Base-by-base conservation (phyloP, 306 rosid species). In the Hippophae tibetana region DNA sequence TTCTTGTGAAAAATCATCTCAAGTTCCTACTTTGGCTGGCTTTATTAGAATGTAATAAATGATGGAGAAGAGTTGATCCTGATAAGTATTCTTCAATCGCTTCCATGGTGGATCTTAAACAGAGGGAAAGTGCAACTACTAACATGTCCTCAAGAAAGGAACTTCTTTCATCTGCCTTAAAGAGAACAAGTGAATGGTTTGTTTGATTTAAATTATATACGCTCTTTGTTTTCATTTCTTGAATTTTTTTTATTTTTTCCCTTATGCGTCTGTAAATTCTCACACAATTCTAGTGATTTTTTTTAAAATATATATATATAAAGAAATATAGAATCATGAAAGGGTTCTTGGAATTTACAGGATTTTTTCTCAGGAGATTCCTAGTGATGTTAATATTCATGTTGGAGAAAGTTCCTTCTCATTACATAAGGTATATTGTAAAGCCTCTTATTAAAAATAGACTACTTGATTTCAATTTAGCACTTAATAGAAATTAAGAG, bases 301-400 rank as follows among this genome's bases (percentile, higher is more conserved):
- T 52, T 68, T 53, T 71, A 49, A 43, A 18, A 18, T 18, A 18
- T 18, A 18, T 18, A 44, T 54, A 65, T 45, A 46, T 9, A 13
- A 49, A 12, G 7, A 54, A 13, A 31, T 1, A 9, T 14, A 27
- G 64, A 73, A 54, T 42, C 50, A 52, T 14, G 38, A 47, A 60
- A 53, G 18, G 44, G 52, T 13, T 64, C 23, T 68, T 72, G 46
- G 65, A 76, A 67, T 55, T 72, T 72, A 43, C 81, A 93, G 99
- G 99, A 86, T 93, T 80, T 86, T 84, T 67, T 93, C 97, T 56
- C 94, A 86, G 69, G 99, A 88, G 79, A 86, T 93, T 79, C 97
- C 95, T n/a, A 86, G 95, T 47, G 97, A 93, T 78, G 76, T 93
- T 63, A 74, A 71, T 7, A 66, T 93, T 67, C 83, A 76, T 59